A percentile compares a stretch with the other conserved stretches of the same genome.
These are phyloP conservation scores for Mycocentrospora acerina DNA, from an alignment of 2,329 filamentous ascomycete genomes.

Conservation along the genomic window DNA sequence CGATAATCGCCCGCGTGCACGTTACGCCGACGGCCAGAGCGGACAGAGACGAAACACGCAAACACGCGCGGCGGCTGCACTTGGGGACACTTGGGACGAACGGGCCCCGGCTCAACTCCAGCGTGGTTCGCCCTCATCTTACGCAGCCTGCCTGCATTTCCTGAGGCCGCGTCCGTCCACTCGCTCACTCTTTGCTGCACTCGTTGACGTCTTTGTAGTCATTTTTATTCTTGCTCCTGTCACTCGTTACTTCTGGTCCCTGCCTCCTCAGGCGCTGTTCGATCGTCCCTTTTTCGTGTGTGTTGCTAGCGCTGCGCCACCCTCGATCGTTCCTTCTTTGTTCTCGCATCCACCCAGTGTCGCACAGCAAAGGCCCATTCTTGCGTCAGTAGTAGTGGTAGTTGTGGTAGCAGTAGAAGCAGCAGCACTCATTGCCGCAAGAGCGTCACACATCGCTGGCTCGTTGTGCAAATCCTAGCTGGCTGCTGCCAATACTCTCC, in stretches of 20 bases:
- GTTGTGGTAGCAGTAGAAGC: no score
- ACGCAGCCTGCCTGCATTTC: constrained; percentile 7
- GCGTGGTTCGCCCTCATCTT: constrained; percentile 10
- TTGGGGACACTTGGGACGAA: constrained; percentile 2
- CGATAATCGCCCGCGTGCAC: background rate
- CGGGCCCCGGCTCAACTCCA: constrained; percentile 8
- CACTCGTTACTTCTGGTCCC: no score
- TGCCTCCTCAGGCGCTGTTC: no score
- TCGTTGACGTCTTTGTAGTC: constrained; percentile 7
- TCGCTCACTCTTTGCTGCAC: background rate
- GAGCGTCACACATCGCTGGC: constrained; percentile 3
- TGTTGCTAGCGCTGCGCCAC: no score
- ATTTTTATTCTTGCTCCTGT: constrained; percentile 1
- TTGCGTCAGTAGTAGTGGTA: constrained; percentile 9
- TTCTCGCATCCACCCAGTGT: no score
- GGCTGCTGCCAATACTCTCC: background rate
- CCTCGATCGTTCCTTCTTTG: no score
- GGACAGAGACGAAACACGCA: constrained; percentile 9
- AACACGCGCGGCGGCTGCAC: constrained; percentile 13
- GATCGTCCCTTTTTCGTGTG: no score
- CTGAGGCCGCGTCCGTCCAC: no score
- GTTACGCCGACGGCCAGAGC: constrained; percentile 1
- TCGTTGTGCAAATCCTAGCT: constrained; percentile 3
- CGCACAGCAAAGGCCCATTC: background rate
- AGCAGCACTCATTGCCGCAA: constrained; percentile 7